Evolutionary conservation across 2,329 filamentous ascomycete species (phyloP), one percentile per base, ranked within the genome.

Genomic region (Verruconis gallopava): DNA sequence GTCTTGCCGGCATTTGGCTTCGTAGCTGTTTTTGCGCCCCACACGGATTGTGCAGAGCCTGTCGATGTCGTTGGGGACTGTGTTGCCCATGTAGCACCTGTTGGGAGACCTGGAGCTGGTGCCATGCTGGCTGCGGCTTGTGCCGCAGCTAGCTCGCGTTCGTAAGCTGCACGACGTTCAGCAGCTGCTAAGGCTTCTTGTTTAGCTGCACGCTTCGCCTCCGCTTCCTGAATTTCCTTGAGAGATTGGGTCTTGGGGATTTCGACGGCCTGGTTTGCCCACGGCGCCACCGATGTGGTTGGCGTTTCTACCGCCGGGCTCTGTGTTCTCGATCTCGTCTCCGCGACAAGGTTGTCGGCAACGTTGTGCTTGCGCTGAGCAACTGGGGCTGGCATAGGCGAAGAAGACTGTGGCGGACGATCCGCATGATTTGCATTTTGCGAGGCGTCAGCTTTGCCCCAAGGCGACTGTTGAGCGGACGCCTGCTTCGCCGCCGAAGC

Each of bases 151-250:
- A 79, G 64, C 55, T 96, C 89, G 56, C 85, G 84, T 61, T 96
- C 86, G 6, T 85, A 74, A 13, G 78, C 72, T 37, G 79, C 79
- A 51, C 82, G 84, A 50, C 88, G 81, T 46, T 81, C 73, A 33
- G 84, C 81, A 25, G 79, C 78, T 13, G 84, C 85, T 42, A 77
- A 66, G 55, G 91, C 85, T 55, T 96, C 89, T 11, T 77, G 79
- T 62, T 93, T 84, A 40, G 89, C 89, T 9, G 88, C 88, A 58
- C 91, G 93, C 55, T 82, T 85, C 25, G 89, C 89, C 60, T 98
- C 91, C 3, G 85, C 81, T 60, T 94, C 89, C 59, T 98, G 91
- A 18, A 98, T 98, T 56, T 98, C 88, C 64, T 86, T 93, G 48
- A 98, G 67, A 46, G 88, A 95, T 2, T 89, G 91, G 0, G 86